Conservation (phyloP, 1,284 basidiomycete genomes). For the Apiotrichum sp. region DNA sequence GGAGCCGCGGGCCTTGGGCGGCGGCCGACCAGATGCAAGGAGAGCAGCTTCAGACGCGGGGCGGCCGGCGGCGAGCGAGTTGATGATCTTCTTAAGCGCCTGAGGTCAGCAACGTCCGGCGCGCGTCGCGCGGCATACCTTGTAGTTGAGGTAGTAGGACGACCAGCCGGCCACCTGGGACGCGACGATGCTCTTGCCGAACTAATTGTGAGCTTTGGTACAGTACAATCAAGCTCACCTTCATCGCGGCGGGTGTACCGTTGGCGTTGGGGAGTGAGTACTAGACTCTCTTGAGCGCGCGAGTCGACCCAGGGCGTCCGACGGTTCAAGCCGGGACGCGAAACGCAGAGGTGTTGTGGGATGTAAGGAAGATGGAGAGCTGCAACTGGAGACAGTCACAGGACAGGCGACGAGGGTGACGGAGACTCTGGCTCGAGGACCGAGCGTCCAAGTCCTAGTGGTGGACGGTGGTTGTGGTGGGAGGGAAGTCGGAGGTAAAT, state of each 20-base stretch:
- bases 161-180: constrained; percentile 98
- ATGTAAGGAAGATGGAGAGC: too few species aligned
- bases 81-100: constrained; percentile 67
- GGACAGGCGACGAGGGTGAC: too few species aligned
- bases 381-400: too few species aligned
- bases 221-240: not conserved
- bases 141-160: constrained; percentile 95
- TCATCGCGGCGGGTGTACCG: constrained; percentile 1
- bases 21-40: constrained; percentile 74
- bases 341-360: too few species aligned
- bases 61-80: constrained; percentile 83
- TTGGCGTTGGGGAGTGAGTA: not conserved
- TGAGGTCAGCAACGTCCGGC: constrained; percentile 1
- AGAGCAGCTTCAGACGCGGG: constrained; percentile 83
- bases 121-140: constrained; percentile 47
- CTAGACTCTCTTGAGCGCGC: too few species aligned
- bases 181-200: constrained; percentile 96
- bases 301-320: too few species aligned
- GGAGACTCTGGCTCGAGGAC: too few species aligned
- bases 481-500: too few species aligned
- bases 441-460: too few species aligned
- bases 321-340: too few species aligned
- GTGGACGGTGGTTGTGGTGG: too few species aligned
- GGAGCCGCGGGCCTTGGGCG: constrained; percentile 53
- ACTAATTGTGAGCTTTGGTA: constrained; percentile 52